Base-by-base conservation (phyloP, 768 basidiomycete species). In the Trametopsis cervina region DNA sequence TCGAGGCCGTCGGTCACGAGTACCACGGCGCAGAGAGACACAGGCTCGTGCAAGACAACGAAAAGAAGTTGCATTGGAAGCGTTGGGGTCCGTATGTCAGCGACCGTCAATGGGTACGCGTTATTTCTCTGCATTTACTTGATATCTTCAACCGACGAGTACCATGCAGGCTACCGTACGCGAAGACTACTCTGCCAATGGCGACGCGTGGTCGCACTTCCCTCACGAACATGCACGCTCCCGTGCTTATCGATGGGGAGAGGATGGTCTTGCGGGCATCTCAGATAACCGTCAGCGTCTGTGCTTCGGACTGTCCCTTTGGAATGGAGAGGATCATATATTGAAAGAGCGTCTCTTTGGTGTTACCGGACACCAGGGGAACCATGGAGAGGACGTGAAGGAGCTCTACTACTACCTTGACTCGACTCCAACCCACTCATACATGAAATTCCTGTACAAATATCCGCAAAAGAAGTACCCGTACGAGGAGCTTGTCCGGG, bases 391-490 rank as follows among this genome's bases (percentile, higher is more conserved):
- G 67, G 96, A 99, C 62, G 93, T 95, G 71, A 98, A 98, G 68
- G 96, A 99, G 62, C 71, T 98, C 23, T 99, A 99, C 66, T 99
- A 95, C 64, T 99, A 99, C 66, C 79, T 99, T 52, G 96, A 98
- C 65, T 95, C 91, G 29, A 97, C 96, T 1, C 96, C 96, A 29
- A 97, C 96, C 1, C 96, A 99, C 60, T 96, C 94, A 4, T 99
- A 98, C 76, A 98, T 99, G 96, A 99, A 99, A 66, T 97, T 90
- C 67, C 70, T 97, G 48, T 99, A 99, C 80, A 99, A 99, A 65
- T 99, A 99, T 58, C 94, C 96, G 11, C 96, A 99, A 64, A 74
- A 81, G 57, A 72, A 76, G 26, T 99, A 78, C 66, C 96, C 96
- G 1, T 99, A 99, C 66, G 94, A 98, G 60, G 80, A 95, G 52